Conservation (phyloP, 306 rosid species). For the Abrus precatorius region DNA sequence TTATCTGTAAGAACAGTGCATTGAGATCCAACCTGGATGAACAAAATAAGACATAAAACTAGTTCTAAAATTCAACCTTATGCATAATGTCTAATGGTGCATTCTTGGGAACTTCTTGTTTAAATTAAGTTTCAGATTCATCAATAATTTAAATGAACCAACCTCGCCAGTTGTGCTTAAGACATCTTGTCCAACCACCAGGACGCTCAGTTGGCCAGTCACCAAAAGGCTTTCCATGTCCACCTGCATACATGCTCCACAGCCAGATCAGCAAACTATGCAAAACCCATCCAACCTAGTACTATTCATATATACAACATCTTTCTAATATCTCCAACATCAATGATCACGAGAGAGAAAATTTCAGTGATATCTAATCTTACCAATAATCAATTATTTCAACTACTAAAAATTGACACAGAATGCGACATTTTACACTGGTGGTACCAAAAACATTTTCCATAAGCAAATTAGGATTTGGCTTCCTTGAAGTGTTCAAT, state of each 20-base stretch:
- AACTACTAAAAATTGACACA: no score
- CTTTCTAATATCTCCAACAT: conserved; percentile 21
- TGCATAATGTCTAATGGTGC: background rate
- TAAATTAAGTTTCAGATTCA: conserved; percentile 39
- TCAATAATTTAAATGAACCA: conserved; percentile 45
- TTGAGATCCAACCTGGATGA: conserved; percentile 78
- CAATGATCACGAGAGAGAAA: conserved; percentile 18
- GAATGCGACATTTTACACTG: no score
- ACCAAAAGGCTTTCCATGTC: conserved; percentile 75
- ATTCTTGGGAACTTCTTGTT: background rate
- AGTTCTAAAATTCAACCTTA: background rate
- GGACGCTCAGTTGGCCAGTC: conserved; percentile 67
- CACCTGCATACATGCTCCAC: conserved; percentile 60
- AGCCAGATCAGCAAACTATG: conserved; percentile 45
- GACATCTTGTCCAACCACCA: conserved; percentile 77
- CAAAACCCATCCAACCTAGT: conserved; percentile 2
- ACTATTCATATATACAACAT: background rate
- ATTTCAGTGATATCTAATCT: conserved; percentile 22
- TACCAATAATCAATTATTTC: background rate
- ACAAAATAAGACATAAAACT: conserved; percentile 9
- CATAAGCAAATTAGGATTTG: background rate
- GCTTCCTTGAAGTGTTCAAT: no score
- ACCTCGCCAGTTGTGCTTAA: conserved; percentile 72
- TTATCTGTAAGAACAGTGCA: conserved; percentile 88
- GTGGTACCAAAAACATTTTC: no score